These are phyloP conservation scores for Botrytis medusae DNA, from an alignment of 2,329 filamentous ascomycete species.

Conservation along the genomic window DNA sequence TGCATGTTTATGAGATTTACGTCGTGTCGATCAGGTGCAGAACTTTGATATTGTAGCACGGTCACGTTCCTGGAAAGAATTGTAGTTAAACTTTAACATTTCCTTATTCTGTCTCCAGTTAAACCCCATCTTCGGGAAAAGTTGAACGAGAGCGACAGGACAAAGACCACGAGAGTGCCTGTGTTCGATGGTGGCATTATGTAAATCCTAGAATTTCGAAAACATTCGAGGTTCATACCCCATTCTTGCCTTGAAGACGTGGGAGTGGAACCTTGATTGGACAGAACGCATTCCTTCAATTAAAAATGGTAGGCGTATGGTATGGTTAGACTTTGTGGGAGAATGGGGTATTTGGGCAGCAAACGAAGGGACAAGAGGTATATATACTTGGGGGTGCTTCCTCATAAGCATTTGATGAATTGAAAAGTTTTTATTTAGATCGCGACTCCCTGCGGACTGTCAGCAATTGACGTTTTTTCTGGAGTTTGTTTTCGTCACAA, in stretches of 20 bases:
- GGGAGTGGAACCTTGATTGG: background rate
- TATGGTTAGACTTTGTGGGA: conserved; percentile 2
- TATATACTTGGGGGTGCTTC: conserved; percentile 6
- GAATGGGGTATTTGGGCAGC: conserved; percentile 7
- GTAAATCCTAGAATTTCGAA: background rate
- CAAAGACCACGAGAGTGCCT: conserved; percentile 14
- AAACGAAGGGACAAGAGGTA: background rate
- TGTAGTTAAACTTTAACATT: background rate
- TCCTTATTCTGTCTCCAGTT: background rate
- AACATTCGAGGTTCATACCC: background rate
- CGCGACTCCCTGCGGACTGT: background rate
- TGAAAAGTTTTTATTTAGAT: background rate
- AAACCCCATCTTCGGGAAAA: conserved; percentile 5
- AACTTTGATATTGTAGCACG: background rate
- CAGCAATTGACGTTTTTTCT: background rate
- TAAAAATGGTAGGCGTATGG: background rate
- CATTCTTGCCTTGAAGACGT: conserved; percentile 14
- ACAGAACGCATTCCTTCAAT: background rate
- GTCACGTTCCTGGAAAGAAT: background rate
- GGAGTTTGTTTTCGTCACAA: background rate
- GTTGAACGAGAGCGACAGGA: background rate
- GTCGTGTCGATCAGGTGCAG: background rate
- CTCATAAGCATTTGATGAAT: background rate
- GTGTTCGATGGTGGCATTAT: background rate
- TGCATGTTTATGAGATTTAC: background rate